Base-by-base conservation (phyloP, 23 red algal species). In the Pyropia yezoensis region DNA sequence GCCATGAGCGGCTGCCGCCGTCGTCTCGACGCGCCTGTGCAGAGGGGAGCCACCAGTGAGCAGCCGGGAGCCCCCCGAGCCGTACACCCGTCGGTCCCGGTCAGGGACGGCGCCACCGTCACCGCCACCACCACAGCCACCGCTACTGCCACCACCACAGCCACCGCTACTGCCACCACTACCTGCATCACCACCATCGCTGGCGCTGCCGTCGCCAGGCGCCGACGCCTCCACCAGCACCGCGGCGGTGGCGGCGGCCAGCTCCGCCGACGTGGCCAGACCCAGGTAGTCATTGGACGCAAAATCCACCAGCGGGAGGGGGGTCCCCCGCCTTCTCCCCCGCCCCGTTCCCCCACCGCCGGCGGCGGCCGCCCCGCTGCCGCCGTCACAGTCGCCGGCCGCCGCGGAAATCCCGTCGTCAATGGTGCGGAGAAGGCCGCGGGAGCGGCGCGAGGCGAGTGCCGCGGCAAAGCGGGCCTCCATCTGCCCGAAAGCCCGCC, bases 241-340 rank as follows among this genome's bases (percentile, higher is more conserved):
- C 34, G 54, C 16, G 2, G 45, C 57, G n/a, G 77, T 71, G 54
- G 61, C 74, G 18, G 26, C 8, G 54, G 57, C 62, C 56, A 68
- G 69, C 18, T 19, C 15, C 27, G 3, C 17, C 11, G n/a, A 28
- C 13, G 52, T 76, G 18, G 86, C 58, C 18, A 98, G 66, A 39
- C 94, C 80, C 6, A 98, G 52, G 62, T 98, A 98, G 60, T 98
- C 94, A 57, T 98, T 98, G 18, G 94, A 98, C 4, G 86, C 81
- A 69, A 98, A 98, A 52, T 98, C 94, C 4, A 73, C 59, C 27
- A n/a, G 23, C 55, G 32, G 39, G 39, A 0, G 39, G 39, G 39
- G 0, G 30, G 3, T 33, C 30, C 30, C 30, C 30, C 6, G 30
- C 39, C 39, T 1, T 8, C 39, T 3, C 39, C 39, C 4, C 39